Evolutionary conservation across 257 asterid genomes (phyloP).

Genomic region (Cinchona pubescens): DNA sequence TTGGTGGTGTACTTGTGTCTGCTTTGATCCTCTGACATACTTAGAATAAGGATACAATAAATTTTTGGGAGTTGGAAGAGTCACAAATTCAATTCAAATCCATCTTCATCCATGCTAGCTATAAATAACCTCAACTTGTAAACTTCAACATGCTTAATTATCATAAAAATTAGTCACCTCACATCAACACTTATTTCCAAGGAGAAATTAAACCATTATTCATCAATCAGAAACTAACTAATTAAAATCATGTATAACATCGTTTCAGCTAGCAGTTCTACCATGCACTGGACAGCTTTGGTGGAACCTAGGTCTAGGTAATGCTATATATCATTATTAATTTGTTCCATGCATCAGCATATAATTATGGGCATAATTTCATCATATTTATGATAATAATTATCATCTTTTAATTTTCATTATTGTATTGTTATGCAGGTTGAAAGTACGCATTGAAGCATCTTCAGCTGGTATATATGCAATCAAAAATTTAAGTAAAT

Average conservation of each 20-base stretch:
- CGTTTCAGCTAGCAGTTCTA: background rate
- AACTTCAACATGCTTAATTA: no score
- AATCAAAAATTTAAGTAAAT: no score
- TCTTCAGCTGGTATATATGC: background rate
- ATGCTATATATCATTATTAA: background rate
- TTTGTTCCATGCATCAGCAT: background rate
- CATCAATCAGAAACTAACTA: background rate
- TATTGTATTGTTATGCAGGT: constrained; percentile 5
- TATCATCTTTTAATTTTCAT: background rate
- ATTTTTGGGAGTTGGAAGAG: background rate
- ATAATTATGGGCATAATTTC: background rate
- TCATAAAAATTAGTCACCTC: no score
- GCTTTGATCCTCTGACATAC: constrained; percentile 2
- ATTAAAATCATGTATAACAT: constrained; percentile 4
- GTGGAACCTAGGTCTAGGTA: constrained; percentile 12
- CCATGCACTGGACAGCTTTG: background rate
- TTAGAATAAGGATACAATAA: background rate
- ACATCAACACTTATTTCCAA: background rate
- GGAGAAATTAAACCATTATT: background rate
- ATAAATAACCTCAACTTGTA: background rate
- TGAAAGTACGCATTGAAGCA: background rate
- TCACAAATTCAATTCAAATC: background rate
- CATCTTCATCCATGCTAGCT: background rate
- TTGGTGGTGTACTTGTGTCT: background rate
- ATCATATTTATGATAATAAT: background rate